phyloP scores from a whole-genome alignment of 2,329 filamentous ascomycete species.

The Tolypocladium ophioglossoides region DNA sequence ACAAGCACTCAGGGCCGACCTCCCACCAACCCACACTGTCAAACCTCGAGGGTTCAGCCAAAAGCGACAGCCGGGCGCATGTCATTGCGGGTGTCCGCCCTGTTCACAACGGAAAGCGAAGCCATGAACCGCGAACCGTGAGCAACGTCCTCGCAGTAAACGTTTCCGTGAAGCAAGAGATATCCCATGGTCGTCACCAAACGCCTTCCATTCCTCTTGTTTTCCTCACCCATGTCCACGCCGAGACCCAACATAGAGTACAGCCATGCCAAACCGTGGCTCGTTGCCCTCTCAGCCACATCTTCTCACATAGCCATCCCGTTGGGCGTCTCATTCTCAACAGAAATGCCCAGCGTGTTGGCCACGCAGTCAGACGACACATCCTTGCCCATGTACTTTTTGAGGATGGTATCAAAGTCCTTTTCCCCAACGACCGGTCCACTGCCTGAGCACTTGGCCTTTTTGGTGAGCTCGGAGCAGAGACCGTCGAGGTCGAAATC shows the following conservation, averaged over 20 bases:
- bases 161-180: background rate
- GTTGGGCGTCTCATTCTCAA: slow-evolving; percentile 14
- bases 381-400: slow-evolving; percentile 46
- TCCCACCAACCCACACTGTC: background rate
- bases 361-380: slow-evolving; percentile 22
- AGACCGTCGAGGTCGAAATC: slow-evolving; percentile 90
- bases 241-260: background rate
- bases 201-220: background rate
- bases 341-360: slow-evolving; percentile 50
- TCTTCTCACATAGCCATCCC: slow-evolving; percentile 3
- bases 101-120: background rate
- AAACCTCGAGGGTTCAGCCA: background rate
- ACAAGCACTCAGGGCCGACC: background rate
- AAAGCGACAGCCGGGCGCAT: background rate
- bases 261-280: too few species aligned
- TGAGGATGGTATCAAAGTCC: slow-evolving; percentile 75
- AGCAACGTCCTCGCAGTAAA: background rate
- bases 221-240: background rate
- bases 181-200: background rate
- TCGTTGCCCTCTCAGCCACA: background rate
- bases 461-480: slow-evolving; percentile 86
- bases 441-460: slow-evolving; percentile 87
- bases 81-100: background rate
- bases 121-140: background rate
- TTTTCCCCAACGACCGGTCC: slow-evolving; percentile 83